phyloP scores from a whole-genome alignment of 306 rosid genomes.

The Quercus wislizeni region DNA sequence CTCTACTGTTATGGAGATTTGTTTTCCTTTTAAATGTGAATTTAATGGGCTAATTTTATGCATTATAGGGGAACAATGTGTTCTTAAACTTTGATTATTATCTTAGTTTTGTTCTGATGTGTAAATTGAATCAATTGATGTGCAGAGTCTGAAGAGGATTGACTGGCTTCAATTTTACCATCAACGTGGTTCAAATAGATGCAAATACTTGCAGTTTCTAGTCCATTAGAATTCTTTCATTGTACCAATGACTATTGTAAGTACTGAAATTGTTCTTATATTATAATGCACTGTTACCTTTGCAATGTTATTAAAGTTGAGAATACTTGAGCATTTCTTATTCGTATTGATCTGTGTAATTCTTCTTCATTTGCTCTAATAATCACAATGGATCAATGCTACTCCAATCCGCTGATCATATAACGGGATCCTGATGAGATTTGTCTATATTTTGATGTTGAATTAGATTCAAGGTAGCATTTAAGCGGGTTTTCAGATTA shows the following conservation, averaged over 20 bases:
- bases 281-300: background rate
- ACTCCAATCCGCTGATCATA: no score
- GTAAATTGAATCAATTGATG: constrained; percentile 18
- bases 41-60: background rate
- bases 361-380: background rate
- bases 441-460: no score
- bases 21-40: background rate
- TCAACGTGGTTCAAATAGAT: constrained; percentile 9
- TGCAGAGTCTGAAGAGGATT: constrained; percentile 68
- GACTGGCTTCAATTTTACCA: constrained; percentile 11
- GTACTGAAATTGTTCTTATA: background rate
- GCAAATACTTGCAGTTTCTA: background rate
- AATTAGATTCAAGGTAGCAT: no score
- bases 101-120: constrained; percentile 13
- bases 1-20: background rate
- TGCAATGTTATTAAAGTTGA: background rate
- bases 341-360: background rate
- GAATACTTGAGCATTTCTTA: background rate
- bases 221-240: background rate
- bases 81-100: background rate
- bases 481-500: no score
- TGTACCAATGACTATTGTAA: background rate
- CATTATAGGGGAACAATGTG: background rate
- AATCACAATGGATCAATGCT: no score
- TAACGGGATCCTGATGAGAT: no score